Evolutionary conservation across 805 yeast species (phyloP).

Genomic region (Candida stauntonica): DNA sequence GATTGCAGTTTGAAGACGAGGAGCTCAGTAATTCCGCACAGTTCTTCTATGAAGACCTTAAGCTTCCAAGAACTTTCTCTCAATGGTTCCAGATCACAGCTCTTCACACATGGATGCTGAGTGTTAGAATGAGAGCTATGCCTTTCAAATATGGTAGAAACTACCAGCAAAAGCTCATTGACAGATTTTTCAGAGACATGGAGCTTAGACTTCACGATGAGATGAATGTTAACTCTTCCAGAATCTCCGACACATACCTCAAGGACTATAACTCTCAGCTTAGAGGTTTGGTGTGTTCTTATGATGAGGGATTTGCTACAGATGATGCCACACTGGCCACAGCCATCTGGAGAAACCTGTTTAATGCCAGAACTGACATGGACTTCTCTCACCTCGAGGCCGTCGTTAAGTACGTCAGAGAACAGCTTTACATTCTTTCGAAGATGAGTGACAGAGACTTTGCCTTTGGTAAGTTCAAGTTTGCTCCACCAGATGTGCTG

Average conservation of each 20-base stretch:
- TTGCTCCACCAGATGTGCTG: conserved; percentile 76
- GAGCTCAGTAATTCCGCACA: conserved; percentile 66
- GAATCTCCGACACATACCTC: conserved; percentile 79
- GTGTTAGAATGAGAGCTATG: conserved; percentile 94
- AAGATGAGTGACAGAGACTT: conserved; percentile 88
- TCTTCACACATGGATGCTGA: conserved; percentile 89
- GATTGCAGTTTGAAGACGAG: conserved; percentile 69
- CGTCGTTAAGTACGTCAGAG: conserved; percentile 82
- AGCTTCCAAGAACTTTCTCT: conserved; percentile 81
- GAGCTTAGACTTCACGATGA: conserved; percentile 83
- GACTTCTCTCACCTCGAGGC: conserved; percentile 85
- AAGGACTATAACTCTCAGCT: conserved; percentile 89
- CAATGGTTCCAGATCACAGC: conserved; percentile 94
- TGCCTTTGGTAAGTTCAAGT: conserved; percentile 83
- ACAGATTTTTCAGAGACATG: conserved; percentile 84
- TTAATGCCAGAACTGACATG: conserved; percentile 75
- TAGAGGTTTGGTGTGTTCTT: conserved; percentile 83
- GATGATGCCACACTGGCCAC: conserved; percentile 75
- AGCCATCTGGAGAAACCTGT: conserved; percentile 87
- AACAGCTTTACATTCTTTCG: conserved; percentile 82
- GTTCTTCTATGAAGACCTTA: conserved; percentile 82
- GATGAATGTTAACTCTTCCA: conserved; percentile 74
- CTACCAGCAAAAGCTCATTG: conserved; percentile 89
- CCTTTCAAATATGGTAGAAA: conserved; percentile 85
- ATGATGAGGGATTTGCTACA: conserved; percentile 85